Base-by-base conservation (phyloP, 2,329 filamentous ascomycete genomes). In the Colletotrichum limetticola region DNA sequence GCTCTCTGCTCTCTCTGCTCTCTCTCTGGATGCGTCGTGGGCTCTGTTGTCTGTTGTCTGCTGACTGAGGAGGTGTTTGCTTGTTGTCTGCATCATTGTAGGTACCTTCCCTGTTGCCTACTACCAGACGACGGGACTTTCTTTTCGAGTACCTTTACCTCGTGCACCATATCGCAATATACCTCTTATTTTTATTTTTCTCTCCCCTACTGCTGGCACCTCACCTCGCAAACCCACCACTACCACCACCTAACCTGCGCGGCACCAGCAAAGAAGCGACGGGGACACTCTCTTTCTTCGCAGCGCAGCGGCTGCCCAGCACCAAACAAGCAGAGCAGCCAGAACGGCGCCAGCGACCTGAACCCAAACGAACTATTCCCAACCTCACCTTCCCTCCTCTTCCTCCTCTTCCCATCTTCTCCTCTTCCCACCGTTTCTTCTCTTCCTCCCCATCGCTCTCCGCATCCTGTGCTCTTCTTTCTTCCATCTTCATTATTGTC, bases 361-460 rank as follows among this genome's bases (percentile, higher is more conserved):
- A 72, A 74, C 67, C 68, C 37, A 53, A 57, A 67, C 71, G 61
- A 49, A 58, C 62, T 71, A 72, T 74, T 74, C 68, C 57, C 71
- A 72, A 74, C 68, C 28, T 74, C 71, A 74, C 68, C 57, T 72
- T 68, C 37, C 35, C 55, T 46, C 19, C 64, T 68, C 52, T 59
- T 71, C 52, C 26, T 58, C 62, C 46, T 55, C 56, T 66, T 67
- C 53, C 42, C 42, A 60, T 49, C 26, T 59, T 32, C 30, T 59
- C 37, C 22, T 37, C 5, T 26, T 61, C 28, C 57, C 42, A 22
- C 19, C 37, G 37, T 42, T 42, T 49, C 24, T 24, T 11, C 59
- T 49, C 35, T 19, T 24, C 12, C 46, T 52, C 52, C 14, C 52
- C 32, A 60, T 62, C 66, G 32, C 16, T 14, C 28, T 28, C 55